Conservation (phyloP, 1,139 yeast genomes). For the Debaryomyces udenii region DNA sequence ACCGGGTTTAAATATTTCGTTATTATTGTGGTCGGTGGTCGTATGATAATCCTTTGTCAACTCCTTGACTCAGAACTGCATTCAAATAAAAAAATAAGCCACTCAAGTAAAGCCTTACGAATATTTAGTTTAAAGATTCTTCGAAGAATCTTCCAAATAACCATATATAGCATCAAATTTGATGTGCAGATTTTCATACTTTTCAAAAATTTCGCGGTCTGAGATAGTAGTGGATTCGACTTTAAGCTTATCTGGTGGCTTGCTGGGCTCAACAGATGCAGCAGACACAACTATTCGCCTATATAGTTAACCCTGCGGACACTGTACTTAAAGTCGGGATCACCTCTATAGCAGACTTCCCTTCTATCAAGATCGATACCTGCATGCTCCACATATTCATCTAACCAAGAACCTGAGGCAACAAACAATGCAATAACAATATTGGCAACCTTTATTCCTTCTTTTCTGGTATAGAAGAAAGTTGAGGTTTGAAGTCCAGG, state of each 20-base stretch:
- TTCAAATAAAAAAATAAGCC: conserved; percentile 38
- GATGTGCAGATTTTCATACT: conserved; percentile 44
- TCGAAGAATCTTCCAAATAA: conserved; percentile 34
- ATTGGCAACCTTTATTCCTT: conserved; percentile 57
- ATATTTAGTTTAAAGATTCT: conserved; percentile 31
- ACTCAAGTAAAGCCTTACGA: conserved; percentile 32
- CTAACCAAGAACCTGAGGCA: conserved; percentile 39
- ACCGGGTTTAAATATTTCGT: conserved; percentile 58
- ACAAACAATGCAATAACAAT: conserved; percentile 50
- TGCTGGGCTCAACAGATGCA: conserved; percentile 39
- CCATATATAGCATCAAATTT: conserved; percentile 32
- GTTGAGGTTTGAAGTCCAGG: conserved; percentile 40
- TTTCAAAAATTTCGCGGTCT: conserved; percentile 39
- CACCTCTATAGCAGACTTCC: conserved; percentile 46
- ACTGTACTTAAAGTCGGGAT: conserved; percentile 33
- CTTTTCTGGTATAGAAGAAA: conserved; percentile 42
- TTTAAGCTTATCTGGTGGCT: conserved; percentile 49
- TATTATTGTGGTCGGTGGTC: conserved; percentile 39
- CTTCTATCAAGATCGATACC: conserved; percentile 42
- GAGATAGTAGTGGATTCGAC: conserved; percentile 46
- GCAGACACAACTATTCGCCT: conserved; percentile 48
- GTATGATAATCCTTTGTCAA: conserved; percentile 41
- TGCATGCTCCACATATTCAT: conserved; percentile 34
- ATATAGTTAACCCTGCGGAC: conserved; percentile 47
- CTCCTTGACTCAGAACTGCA: conserved; percentile 35